A percentile compares a stretch with the other conserved stretches of the same genome.
Evolutionary conservation across 768 basidiomycete species (phyloP).

Genomic region (Xerocomellus dryophilus): DNA sequence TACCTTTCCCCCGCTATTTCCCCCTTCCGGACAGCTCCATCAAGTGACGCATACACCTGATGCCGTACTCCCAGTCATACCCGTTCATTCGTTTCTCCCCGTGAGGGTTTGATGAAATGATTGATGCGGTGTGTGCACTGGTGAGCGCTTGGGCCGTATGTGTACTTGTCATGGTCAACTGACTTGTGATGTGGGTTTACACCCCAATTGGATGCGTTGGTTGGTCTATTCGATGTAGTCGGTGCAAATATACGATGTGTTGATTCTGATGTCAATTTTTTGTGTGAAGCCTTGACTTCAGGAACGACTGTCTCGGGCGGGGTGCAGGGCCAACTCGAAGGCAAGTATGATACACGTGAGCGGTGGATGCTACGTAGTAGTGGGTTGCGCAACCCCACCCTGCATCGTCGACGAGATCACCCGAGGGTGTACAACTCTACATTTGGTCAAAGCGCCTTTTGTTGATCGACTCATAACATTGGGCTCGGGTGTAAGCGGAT

Average conservation of each 20-base stretch:
- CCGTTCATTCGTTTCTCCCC: constrained; percentile 42
- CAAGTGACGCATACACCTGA: constrained; percentile 15
- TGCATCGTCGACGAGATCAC: no score
- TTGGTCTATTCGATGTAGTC: constrained; percentile 13
- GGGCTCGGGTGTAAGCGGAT: no score
- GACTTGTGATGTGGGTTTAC: constrained; percentile 1
- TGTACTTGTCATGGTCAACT: neutral
- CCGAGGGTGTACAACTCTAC: no score
- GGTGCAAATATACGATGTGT: constrained; percentile 7
- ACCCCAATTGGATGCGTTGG: constrained; percentile 3
- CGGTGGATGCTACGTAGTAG: no score
- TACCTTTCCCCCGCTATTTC: neutral
- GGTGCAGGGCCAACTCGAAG: no score
- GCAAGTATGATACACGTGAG: no score
- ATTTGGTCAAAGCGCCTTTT: no score
- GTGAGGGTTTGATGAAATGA: constrained; percentile 45
- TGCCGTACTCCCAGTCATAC: constrained; percentile 22
- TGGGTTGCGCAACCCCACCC: no score
- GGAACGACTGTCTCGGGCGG: no score
- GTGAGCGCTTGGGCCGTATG: constrained; percentile 44
- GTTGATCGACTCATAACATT: no score
- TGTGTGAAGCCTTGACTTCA: neutral
- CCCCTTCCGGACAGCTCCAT: constrained; percentile 3
- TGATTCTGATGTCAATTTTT: constrained; percentile 9
- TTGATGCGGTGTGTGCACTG: constrained; percentile 26